These are phyloP conservation scores for Theobroma cacao DNA, from an alignment of 345 rosid species.

Conservation along the genomic window DNA sequence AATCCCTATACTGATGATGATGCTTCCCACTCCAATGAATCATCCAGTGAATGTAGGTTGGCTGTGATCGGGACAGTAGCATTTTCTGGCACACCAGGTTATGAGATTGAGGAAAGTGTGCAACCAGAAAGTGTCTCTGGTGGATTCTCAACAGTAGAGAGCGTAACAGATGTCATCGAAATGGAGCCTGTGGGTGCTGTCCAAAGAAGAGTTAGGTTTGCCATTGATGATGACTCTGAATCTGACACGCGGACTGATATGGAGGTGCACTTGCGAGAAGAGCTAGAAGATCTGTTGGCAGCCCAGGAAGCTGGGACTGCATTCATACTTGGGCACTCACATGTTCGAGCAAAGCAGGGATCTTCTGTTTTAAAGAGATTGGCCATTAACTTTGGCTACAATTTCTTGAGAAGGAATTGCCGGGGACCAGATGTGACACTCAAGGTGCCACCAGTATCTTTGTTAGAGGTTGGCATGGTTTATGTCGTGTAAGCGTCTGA, in stretches of 20 bases:
- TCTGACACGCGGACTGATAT: slow-evolving; percentile 24
- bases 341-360: slow-evolving; percentile 91
- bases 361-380: slow-evolving; percentile 73
- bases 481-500: slow-evolving; percentile 54
- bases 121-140: slow-evolving; percentile 70
- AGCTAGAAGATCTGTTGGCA: slow-evolving; percentile 64
- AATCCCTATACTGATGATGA: slow-evolving; percentile 26
- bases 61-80: slow-evolving; percentile 74
- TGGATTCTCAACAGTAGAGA: slow-evolving; percentile 65
- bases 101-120: slow-evolving; percentile 56
- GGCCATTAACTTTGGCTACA: slow-evolving; percentile 78
- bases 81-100: slow-evolving; percentile 38
- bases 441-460: slow-evolving; percentile 86
- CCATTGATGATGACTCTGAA: slow-evolving; percentile 46
- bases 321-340: slow-evolving; percentile 89
- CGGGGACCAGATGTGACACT: slow-evolving; percentile 89
- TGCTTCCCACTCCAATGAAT: slow-evolving; percentile 43
- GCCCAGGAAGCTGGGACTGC: slow-evolving; percentile 87
- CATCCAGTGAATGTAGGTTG: slow-evolving; percentile 59
- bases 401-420: slow-evolving; percentile 89
- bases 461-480: slow-evolving; percentile 95
- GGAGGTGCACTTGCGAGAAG: slow-evolving; percentile 46
- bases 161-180: slow-evolving; percentile 64
- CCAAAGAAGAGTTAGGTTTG: slow-evolving; percentile 69
- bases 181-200: slow-evolving; percentile 41